These are phyloP conservation scores for Backusella circina DNA, from an alignment of 192 early-diverging fungal genomes.

Conservation along the genomic window DNA sequence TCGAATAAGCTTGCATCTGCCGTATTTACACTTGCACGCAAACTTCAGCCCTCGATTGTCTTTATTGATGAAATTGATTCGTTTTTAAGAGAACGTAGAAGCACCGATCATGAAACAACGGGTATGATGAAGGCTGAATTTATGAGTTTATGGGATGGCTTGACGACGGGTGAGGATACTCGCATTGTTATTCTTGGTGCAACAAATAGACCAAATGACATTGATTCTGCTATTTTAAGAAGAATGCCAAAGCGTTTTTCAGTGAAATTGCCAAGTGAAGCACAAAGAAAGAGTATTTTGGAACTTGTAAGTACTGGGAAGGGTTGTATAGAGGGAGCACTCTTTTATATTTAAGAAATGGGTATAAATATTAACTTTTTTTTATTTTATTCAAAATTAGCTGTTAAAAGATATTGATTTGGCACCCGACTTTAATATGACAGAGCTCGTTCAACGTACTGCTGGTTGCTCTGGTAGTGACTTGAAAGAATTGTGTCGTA, in stretches of 20 bases:
- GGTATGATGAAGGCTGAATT: conserved; percentile 99
- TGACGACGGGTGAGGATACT: conserved; percentile 68
- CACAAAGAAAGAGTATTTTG: conserved; percentile 85
- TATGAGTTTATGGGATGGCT: conserved; percentile 98
- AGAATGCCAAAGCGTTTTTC: conserved; percentile 97
- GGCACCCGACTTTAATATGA: conserved; percentile 62
- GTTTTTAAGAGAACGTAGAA: conserved; percentile 86
- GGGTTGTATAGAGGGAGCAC: conserved; percentile 44
- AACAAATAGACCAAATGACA: conserved; percentile 97
- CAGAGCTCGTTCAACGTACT: conserved; percentile 67
- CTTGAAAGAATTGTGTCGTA: conserved; percentile 95
- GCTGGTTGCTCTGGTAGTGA: conserved; percentile 89
- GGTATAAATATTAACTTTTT: not conserved
- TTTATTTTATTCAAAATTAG: conserved; percentile 33
- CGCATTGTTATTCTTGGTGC: conserved; percentile 84
- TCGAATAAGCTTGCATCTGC: conserved; percentile 92
- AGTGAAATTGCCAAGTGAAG: conserved; percentile 75
- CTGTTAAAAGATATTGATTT: conserved; percentile 74
- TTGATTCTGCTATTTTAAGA: conserved; percentile 94
- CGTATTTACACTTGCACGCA: conserved; percentile 89
- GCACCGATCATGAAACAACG: conserved; percentile 94
- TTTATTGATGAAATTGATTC: conserved; percentile 99
- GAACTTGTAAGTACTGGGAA: conserved; percentile 64
- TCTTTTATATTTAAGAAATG: not conserved
- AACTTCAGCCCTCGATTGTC: conserved; percentile 93